Evolutionary conservation across 768 basidiomycete genomes (phyloP), one percentile per base, ranked within the genome.

Genomic region (Mycena capillaripes): DNA sequence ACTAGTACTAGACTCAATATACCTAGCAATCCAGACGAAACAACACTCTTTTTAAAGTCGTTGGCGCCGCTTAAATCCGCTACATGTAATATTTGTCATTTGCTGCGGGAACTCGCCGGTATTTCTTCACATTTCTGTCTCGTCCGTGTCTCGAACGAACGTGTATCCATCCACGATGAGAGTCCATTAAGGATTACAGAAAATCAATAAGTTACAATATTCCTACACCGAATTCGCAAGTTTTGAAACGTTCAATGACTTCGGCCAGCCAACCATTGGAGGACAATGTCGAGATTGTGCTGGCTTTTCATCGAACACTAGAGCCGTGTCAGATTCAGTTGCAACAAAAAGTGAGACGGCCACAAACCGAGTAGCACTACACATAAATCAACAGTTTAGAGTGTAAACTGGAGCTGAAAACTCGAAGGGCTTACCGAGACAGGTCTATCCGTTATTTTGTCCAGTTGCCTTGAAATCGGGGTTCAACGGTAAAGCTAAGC

Each of bases 261-360:
- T 29, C 91, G 89, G 63, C 89, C 90, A 34, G 94, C 86, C 50
- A 97, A 86, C 96, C 96, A 97, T 77, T 96, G 91, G 14, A 97
- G 81, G 9, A 97, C 92, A 71, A 97, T 96, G 78, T 97, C 95
- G 70, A 98, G 84, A 79, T 98, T 98, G 81, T 98, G 96, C 81
- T 95, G 94, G 78, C 92, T 97, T 82, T 97, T 97, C 93, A 97
- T 97, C 3, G 96, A 98, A 80, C 96, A 97, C 97, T 98, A 76
- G 0, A 27, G 57, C 61, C 42, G 36, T 29, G 72, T 50, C 67
- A 71, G 27, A 19, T 53, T 6, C 40, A 36, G 21, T 9, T 11
- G 59, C 56, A 53, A 40, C 40, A 36, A 60, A n/a, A n/a, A 52
- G 14, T 27, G 50, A 16, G 59, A 27, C 48, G 12, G 4, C 38